A percentile compares a stretch with the other conserved stretches of the same genome.
Evolutionary conservation across 352 stramenopile genomes (phyloP).

Genomic region (Globisporangium echinulatum): DNA sequence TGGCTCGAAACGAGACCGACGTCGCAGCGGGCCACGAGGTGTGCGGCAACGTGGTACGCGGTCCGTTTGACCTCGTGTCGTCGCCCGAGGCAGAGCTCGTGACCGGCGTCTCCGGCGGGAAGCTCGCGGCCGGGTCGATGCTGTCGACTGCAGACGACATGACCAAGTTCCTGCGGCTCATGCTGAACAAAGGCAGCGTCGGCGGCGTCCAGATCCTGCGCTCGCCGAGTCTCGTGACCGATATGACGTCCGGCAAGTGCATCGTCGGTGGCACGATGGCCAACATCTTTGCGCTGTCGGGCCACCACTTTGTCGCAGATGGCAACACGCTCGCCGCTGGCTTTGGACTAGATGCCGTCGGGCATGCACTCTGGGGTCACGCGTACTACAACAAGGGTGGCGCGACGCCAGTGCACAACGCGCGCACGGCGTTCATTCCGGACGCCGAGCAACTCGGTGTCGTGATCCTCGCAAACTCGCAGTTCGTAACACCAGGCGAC

Average conservation of each 20-base stretch:
- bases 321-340: constrained; percentile 44
- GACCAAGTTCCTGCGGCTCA: constrained; percentile 38
- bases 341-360: constrained; percentile 59
- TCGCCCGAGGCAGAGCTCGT: constrained; percentile 27
- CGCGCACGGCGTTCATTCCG: constrained; percentile 43
- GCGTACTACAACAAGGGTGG: constrained; percentile 65
- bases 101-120: constrained; percentile 11
- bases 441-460: constrained; percentile 31
- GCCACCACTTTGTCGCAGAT: constrained; percentile 36
- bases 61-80: constrained; percentile 36
- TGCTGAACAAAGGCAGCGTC: constrained; percentile 55
- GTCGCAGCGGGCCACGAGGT: constrained; percentile 38
- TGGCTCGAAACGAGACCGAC: constrained; percentile 18
- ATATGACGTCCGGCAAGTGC: constrained; percentile 56
- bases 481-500: constrained; percentile 23
- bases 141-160: constrained; percentile 50
- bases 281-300: constrained; percentile 27
- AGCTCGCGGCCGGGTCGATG: constrained; percentile 35
- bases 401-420: constrained; percentile 45
- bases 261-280: constrained; percentile 24
- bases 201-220: constrained; percentile 37
- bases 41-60: constrained; percentile 32
- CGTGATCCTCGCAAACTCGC: constrained; percentile 52
- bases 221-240: constrained; percentile 28
- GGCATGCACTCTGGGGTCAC: constrained; percentile 47